Conservation (phyloP, 1,284 basidiomycete genomes). For the Melampsora americana region DNA sequence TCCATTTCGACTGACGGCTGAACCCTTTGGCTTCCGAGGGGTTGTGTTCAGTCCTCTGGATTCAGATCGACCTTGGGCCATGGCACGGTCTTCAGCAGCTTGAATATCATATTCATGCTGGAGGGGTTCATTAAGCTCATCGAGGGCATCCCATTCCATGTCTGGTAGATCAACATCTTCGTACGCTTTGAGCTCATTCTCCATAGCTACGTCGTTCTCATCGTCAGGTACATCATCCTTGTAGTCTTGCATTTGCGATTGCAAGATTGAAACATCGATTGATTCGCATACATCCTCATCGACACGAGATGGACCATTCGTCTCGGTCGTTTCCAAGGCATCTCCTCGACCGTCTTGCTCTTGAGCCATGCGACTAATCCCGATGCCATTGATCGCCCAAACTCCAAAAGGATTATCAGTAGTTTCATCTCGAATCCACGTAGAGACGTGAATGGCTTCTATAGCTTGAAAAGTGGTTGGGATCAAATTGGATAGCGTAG, state of each 20-base stretch:
- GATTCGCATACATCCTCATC: slow-evolving; percentile 39
- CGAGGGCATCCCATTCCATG: slow-evolving; percentile 44
- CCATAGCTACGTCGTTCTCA: slow-evolving; percentile 52
- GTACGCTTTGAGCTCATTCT: slow-evolving; percentile 48
- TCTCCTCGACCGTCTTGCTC: not conserved
- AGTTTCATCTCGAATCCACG: slow-evolving; percentile 47
- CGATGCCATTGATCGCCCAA: slow-evolving; percentile 52
- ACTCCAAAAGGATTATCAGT: slow-evolving; percentile 54
- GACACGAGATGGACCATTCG: not conserved
- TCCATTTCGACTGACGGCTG: slow-evolving; percentile 17
- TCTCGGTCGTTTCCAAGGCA: not conserved
- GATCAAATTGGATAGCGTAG: slow-evolving; percentile 21
- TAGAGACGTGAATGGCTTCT: slow-evolving; percentile 38
- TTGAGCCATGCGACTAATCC: not conserved
- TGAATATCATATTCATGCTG: slow-evolving; percentile 45
- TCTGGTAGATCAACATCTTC: slow-evolving; percentile 50
- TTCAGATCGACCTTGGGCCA: not conserved
- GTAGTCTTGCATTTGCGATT: slow-evolving; percentile 47
- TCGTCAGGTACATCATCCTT: slow-evolving; percentile 53
- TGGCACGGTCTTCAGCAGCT: slow-evolving; percentile 44
- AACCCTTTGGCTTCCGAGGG: slow-evolving; percentile 38
- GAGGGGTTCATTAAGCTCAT: slow-evolving; percentile 44
- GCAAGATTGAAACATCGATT: slow-evolving; percentile 45
- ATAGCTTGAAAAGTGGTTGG: slow-evolving; percentile 43
- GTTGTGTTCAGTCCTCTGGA: slow-evolving; percentile 43